phyloP scores from a whole-genome alignment of 768 basidiomycete genomes.

The Agaricus subrufescens region DNA sequence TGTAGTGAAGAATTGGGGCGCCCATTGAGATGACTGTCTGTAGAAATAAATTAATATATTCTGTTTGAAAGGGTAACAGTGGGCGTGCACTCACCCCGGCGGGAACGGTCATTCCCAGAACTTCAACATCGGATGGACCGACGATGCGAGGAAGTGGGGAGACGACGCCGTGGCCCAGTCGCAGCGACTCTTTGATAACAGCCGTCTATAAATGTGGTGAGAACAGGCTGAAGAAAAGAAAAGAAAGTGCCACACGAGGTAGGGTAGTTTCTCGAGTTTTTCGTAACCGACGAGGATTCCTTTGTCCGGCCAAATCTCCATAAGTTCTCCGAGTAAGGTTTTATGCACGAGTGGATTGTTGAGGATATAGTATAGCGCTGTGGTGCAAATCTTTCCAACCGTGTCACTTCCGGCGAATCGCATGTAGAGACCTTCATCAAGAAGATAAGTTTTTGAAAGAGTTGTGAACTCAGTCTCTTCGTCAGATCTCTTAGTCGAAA shows the following conservation, averaged over 20 bases:
- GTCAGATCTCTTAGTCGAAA: slow-evolving; percentile 10
- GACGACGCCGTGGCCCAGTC: slow-evolving; percentile 35
- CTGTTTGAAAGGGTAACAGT: not conserved
- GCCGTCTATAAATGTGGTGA: slow-evolving; percentile 28
- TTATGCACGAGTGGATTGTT: slow-evolving; percentile 24
- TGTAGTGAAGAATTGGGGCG: slow-evolving; percentile 32
- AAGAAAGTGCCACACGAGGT: slow-evolving; percentile 28
- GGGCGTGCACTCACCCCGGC: slow-evolving; percentile 25
- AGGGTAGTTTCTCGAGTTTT: slow-evolving; percentile 38
- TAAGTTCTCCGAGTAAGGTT: slow-evolving; percentile 26
- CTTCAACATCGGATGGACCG: slow-evolving; percentile 26
- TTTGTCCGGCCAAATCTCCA: slow-evolving; percentile 37
- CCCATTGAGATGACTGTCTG: slow-evolving; percentile 41
- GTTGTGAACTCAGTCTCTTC: slow-evolving; percentile 25
- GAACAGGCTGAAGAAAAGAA: not conserved
- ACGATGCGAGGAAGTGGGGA: slow-evolving; percentile 36
- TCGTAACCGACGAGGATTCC: slow-evolving; percentile 26
- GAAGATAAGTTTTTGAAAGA: slow-evolving; percentile 27
- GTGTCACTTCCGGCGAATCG: slow-evolving; percentile 42
- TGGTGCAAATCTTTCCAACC: slow-evolving; percentile 33
- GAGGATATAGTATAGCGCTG: slow-evolving; percentile 32
- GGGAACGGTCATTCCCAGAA: slow-evolving; percentile 32
- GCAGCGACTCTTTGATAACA: slow-evolving; percentile 42
- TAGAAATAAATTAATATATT: not conserved
- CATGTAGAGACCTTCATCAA: slow-evolving; percentile 31